phyloP scores from a whole-genome alignment of 2,329 filamentous ascomycete genomes.

The Nothophoma quercina region DNA sequence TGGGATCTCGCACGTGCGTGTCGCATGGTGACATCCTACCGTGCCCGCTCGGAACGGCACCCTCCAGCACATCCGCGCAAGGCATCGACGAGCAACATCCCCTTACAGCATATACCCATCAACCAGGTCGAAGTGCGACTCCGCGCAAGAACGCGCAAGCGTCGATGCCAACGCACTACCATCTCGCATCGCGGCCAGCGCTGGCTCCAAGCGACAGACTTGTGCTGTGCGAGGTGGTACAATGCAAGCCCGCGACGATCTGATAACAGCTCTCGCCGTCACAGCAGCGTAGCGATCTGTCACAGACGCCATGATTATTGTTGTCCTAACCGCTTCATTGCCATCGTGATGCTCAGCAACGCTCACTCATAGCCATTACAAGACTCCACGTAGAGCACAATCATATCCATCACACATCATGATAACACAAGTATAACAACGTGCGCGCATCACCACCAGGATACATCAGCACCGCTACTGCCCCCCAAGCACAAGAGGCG shows the following conservation, averaged over 20 bases:
- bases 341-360: too few species aligned
- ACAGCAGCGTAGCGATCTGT: too few species aligned
- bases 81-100: neutral
- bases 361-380: too few species aligned
- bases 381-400: too few species aligned
- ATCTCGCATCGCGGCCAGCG: neutral
- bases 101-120: slow-evolving; percentile 1
- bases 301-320: too few species aligned
- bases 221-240: slow-evolving; percentile 5
- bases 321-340: too few species aligned
- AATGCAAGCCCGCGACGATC: neutral
- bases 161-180: neutral
- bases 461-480: too few species aligned
- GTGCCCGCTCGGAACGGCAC: neutral
- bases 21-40: slow-evolving; percentile 10
- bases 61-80: too few species aligned
- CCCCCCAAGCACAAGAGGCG: too few species aligned
- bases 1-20: slow-evolving; percentile 9
- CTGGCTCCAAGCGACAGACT: neutral
- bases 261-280: neutral
- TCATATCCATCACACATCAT: too few species aligned
- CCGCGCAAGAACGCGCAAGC: neutral
- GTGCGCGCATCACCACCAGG: too few species aligned
- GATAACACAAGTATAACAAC: too few species aligned
- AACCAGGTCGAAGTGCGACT: neutral